Conservation (phyloP, 495 filamentous ascomycete species). For the Beverwykella pulmonaria region DNA sequence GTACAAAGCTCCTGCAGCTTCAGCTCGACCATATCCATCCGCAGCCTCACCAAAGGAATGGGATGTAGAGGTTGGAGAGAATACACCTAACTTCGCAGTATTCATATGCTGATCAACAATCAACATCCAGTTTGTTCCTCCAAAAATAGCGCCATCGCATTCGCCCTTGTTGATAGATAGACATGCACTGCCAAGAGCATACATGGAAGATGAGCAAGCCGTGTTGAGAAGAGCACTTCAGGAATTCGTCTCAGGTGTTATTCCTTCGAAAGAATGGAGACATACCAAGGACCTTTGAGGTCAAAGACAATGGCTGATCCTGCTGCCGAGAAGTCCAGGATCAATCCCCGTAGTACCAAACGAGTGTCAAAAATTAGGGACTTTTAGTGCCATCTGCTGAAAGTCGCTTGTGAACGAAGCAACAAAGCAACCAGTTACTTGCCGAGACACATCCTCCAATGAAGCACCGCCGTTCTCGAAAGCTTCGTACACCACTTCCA, state of each 20-base stretch:
- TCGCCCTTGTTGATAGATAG: slow-evolving; percentile 25
- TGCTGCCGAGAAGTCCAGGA: slow-evolving; percentile 3
- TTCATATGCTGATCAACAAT: slow-evolving; percentile 7
- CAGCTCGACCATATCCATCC: slow-evolving; percentile 21
- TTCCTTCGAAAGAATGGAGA: neutral
- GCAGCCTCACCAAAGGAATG: slow-evolving; percentile 19
- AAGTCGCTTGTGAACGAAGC: slow-evolving; percentile 10
- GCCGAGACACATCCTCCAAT: slow-evolving; percentile 30
- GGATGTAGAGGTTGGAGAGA: slow-evolving; percentile 5
- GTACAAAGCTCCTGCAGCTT: slow-evolving; percentile 44
- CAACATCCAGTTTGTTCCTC: slow-evolving; percentile 54
- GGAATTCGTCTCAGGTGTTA: too few relatives aligned
- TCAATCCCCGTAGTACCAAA: slow-evolving; percentile 1
- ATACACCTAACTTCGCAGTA: slow-evolving; percentile 17
- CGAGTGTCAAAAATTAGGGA: neutral
- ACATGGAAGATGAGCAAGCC: slow-evolving; percentile 37
- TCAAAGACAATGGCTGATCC: slow-evolving; percentile 21
- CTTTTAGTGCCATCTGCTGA: neutral
- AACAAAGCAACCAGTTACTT: slow-evolving; percentile 10
- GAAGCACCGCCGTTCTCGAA: slow-evolving; percentile 36
- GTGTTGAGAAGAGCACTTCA: slow-evolving; percentile 18
- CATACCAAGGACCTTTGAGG: slow-evolving; percentile 37
- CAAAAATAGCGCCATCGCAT: slow-evolving; percentile 41
- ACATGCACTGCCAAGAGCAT: slow-evolving; percentile 40
- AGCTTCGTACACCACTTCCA: slow-evolving; percentile 39